Base-by-base conservation (phyloP, 208 protist species). In the Trypanosoma lewisi region DNA sequence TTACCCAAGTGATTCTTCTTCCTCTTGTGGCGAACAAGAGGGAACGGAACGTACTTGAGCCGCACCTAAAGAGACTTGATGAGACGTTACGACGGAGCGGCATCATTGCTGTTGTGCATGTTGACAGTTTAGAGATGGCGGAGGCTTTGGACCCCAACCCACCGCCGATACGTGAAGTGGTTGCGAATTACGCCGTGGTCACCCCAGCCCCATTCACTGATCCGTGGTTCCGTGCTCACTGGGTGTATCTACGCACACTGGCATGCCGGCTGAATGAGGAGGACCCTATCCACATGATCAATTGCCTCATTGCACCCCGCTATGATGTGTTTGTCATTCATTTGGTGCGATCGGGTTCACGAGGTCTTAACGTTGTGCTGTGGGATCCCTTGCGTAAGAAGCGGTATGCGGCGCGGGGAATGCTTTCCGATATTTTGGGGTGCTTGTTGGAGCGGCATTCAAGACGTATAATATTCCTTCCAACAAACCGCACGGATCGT, bases 401-500 rank as follows among this genome's bases (percentile, higher is more conserved):
- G 33, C 82, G 82, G 39, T 87, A 79, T 63, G 61, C 63, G 1
- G 80, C 83, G 8, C 90, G 90, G 52, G 88, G 88, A 8, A 92
- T 95, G 83, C 75, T 95, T 41, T 92, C 88, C 2, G 88, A 95
- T 68, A 74, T 92, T 7, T 70, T 95, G 2, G 77, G 71, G 37
- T 89, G 81, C 62, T 54, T 95, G 41, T 65, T 95, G 39, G 69
- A 83, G 56, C 80, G 74, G 8, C 74, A 79, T 11, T 49, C 75
- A n/a, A 75, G 60, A 16, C 59, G 62, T 14, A 73, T 95, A 49
- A 95, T 95, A 53, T 72, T 95, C 25, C 33, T 95, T 49, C 88
- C 88, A 14, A 95, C 88, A n/a, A 85, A 87, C 49, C 83, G 88
- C 53, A 92, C 85, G 2, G 88, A 95, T 74, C 85, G 88, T 55